Evolutionary conservation across 352 stramenopile genomes (phyloP).

Genomic region (Globisporangium mamillatum): DNA sequence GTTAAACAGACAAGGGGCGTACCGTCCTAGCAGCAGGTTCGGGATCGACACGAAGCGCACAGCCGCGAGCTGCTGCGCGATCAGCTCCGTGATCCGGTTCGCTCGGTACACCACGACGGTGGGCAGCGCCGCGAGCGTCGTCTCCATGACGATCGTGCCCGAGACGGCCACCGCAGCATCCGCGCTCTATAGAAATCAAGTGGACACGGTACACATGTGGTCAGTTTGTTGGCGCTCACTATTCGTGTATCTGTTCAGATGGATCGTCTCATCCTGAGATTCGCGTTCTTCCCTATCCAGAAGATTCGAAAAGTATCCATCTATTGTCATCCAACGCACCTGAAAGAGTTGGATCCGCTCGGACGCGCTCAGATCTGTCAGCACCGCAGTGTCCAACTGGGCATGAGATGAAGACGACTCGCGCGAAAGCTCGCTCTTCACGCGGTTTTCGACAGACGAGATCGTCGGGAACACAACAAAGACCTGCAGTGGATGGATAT

Average conservation of each 20-base stretch:
- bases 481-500: constrained; percentile 26
- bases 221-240: not conserved
- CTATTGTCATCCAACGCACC: constrained; percentile 11
- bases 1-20: not conserved
- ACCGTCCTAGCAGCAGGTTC: constrained; percentile 65
- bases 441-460: constrained; percentile 24
- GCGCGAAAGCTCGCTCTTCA: constrained; percentile 22
- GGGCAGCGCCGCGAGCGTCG: constrained; percentile 42
- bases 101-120: constrained; percentile 74
- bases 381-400: constrained; percentile 16
- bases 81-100: constrained; percentile 56
- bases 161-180: constrained; percentile 63
- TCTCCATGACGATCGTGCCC: constrained; percentile 71
- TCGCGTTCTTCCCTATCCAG: not conserved
- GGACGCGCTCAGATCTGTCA: constrained; percentile 23
- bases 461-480: constrained; percentile 66
- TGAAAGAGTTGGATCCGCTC: constrained; percentile 31
- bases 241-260: not conserved
- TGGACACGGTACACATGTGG: not conserved
- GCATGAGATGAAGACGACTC: not conserved
- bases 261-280: not conserved
- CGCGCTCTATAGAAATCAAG: constrained; percentile 21
- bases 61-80: constrained; percentile 45
- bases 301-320: not conserved
- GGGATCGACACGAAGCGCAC: constrained; percentile 77